Evolutionary conservation across 768 basidiomycete genomes (phyloP), one percentile per base, ranked within the genome.

Genomic region (Boletus rex-veris): DNA sequence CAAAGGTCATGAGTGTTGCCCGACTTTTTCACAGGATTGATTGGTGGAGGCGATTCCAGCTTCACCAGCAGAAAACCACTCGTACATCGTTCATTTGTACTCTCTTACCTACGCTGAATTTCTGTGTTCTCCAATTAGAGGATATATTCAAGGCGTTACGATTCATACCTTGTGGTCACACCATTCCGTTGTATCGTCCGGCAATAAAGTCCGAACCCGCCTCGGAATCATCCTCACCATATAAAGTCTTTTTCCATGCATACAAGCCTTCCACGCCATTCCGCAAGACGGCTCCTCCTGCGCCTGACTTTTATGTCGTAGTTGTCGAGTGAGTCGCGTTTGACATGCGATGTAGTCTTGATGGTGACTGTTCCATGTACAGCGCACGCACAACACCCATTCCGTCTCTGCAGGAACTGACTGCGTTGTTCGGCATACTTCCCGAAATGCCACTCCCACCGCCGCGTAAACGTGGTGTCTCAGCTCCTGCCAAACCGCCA

Each of bases 191-290:
- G 71, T 85, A 19, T 67, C 28, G 12, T 15, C 44, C 43, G 3
- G 24, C 18, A 64, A 33, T 53, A 53, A 30, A 49, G 60, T 53
- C 45, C n/a, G 37, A 24, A 14, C 33, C 11, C 21, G 12, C 40
- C 14, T n/a, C 54, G 3, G 54, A 7, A 30, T 43, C 14, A 28
- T 35, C 57, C 3, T 53, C 58, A 30, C 46, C 66, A 3, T 98
- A 95, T 67, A 75, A 80, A 47, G 79, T 92, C 4, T 98, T 97
- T 73, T 98, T 79, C 70, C 88, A 97, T 63, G 75, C 92, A 5
- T 96, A 95, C 75, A 97, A 96, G 64, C 96, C 96, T 3, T 84
- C 83, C 7, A 91, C 92, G 0, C 77, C 88, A 8, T 96, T 85
- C 74, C 86, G 82, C 66, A 92, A 86, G 73, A 87, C 83, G 0